Base-by-base conservation (phyloP, 2,329 filamentous ascomycete species). In the Stachybotrys elegans region DNA sequence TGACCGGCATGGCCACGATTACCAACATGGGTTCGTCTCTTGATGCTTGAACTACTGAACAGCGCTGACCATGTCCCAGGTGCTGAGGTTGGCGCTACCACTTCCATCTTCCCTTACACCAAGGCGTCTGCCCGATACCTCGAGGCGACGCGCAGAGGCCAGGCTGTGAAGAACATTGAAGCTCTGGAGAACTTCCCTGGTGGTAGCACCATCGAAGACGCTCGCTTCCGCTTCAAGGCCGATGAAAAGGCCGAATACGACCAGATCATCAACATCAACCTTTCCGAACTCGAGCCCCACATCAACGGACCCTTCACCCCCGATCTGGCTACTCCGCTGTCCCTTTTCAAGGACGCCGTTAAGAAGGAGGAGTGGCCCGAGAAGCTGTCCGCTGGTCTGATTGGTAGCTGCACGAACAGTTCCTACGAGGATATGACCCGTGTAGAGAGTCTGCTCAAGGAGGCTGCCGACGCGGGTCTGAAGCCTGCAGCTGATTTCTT, bases 281-380 rank as follows among this genome's bases (percentile, higher is more conserved):
- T 98, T 44, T 86, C 81, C 47, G 87, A 92, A 70, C 85, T 98
- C 40, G 93, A 98, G 77, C 93, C 93, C 55, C 89, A 97, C 68
- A 90, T 98, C 76, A 98, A 98, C 76, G 93, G 93, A 54, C 93
- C 93, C 53, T 97, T 97, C 81, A 98, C 93, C 22, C 93, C 93
- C 49, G 93, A 98, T 81, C 78, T 98, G 72, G 91, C 90, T 44
- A 97, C 93, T 7, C 93, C 93, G 42, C 94, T 98, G 67, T 95
- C 89, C 72, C 93, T 96, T 76, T 95, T 97, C 76, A 89, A 87
- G 71, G 85, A 94, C 62, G 88, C 89, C 55, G 92, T 92, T 61
- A 90, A 94, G 76, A 83, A 84, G 61, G 95, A 98, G 75, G 82
- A 84, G 69, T 98, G 93, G 93, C 93, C 93, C 17, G 84, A 93